phyloP scores from a whole-genome alignment of 2,329 filamentous ascomycete genomes.

The Sclerotinia sclerotiorum region DNA sequence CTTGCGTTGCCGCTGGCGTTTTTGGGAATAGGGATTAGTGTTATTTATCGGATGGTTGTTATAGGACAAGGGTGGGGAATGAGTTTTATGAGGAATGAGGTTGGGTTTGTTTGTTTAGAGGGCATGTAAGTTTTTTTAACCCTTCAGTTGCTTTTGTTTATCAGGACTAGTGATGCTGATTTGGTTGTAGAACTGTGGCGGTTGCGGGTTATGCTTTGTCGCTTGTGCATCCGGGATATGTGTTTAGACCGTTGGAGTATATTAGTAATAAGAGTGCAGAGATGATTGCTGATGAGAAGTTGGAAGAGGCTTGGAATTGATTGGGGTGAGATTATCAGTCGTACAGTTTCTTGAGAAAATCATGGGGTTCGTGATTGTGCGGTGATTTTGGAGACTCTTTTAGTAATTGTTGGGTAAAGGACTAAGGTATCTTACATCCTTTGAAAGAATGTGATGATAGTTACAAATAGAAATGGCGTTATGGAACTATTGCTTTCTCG shows the following conservation, averaged over 20 bases:
- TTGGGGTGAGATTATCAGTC: not conserved
- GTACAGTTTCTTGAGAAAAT: too few species aligned
- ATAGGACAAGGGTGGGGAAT: slow-evolving; percentile 8
- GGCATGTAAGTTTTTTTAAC: not conserved
- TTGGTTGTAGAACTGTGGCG: not conserved
- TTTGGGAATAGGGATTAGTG: not conserved
- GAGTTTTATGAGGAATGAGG: slow-evolving; percentile 13
- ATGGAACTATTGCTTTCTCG: not conserved
- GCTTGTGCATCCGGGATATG: slow-evolving; percentile 10
- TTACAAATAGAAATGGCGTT: not conserved
- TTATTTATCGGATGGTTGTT: not conserved
- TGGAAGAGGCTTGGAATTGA: slow-evolving; percentile 16
- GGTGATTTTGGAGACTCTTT: not conserved
- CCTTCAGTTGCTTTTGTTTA: not conserved
- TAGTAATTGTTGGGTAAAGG: not conserved
- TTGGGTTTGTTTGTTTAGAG: slow-evolving; percentile 13
- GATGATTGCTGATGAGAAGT: slow-evolving; percentile 3
- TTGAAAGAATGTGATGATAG: not conserved
- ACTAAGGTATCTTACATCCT: not conserved
- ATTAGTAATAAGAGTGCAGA: not conserved
- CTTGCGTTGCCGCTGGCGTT: not conserved
- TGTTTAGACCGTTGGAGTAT: slow-evolving; percentile 11
- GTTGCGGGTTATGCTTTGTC: slow-evolving; percentile 12
- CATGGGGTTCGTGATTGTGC: not conserved
- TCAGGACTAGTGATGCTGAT: not conserved